Conservation (phyloP, 495 filamentous ascomycete species). For the Lasiosphaeria hispida region DNA sequence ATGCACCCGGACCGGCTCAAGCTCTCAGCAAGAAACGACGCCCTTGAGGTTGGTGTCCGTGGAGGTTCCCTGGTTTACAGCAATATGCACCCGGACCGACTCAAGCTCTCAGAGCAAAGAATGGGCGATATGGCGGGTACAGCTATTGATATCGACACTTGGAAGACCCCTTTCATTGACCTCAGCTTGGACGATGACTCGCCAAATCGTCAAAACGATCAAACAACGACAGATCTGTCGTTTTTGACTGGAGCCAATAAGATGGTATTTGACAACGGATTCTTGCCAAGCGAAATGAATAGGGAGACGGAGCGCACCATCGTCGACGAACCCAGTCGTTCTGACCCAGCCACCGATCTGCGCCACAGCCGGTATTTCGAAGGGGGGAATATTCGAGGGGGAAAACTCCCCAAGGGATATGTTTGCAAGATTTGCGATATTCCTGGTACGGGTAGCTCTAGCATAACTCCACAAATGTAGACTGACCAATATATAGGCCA, state of each 20-base stretch:
- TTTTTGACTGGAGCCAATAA: conserved; percentile 25
- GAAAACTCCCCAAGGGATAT: conserved; percentile 27
- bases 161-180: not conserved
- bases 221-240: not conserved
- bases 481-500: conserved; percentile 28
- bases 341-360: no score
- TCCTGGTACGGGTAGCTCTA: no score
- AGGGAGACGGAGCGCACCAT: no score
- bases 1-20: conserved; percentile 25
- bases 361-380: no score
- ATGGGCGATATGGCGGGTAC: not conserved
- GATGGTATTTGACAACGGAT: conserved; percentile 9
- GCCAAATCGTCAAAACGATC: not conserved
- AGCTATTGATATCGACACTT: conserved; percentile 1
- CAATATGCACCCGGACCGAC: conserved; percentile 21
- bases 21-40: no score
- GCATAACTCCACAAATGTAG: conserved; percentile 33
- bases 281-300: not conserved
- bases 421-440: conserved; percentile 34
- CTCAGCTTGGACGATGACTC: conserved; percentile 3
- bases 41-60: no score
- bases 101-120: conserved; percentile 5
- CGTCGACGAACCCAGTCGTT: no score
- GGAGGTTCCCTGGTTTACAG: no score
- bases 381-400: no score